Base-by-base conservation (phyloP, 2,329 filamentous ascomycete genomes). In the Mycocentrospora acerina region DNA sequence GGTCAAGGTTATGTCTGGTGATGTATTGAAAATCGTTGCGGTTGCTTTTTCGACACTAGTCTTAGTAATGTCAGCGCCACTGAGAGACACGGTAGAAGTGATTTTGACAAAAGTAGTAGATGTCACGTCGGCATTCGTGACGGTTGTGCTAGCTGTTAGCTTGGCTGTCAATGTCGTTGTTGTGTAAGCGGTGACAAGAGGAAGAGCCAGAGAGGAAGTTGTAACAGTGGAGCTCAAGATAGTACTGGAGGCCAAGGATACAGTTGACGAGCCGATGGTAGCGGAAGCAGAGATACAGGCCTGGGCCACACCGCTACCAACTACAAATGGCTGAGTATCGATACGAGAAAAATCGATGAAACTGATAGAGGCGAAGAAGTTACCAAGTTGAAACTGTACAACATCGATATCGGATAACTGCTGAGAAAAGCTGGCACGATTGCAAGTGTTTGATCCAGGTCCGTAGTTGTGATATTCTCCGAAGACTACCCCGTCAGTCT, bases 341-440 rank as follows among this genome's bases (percentile, higher is more conserved):
- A 72, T 53, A 25, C 62, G 59, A 2, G 64, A 64, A 37, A 71
- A 68, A 40, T 73, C 65, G 46, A 73, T 72, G 64, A 69, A 73
- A 6, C 61, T 58, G 2, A 62, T 71, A 2, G 57, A 56, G 2
- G 60, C 45, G 40, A 73, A 72, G 51, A 73, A 72, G 40, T 55
- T 67, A 6, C 58, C 51, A 24, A 73, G 49, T 51, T 72, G 59
- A 35, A 70, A 72, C 35, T 70, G 60, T 17, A 58, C 59, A 13
- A 66, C 68, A 26, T 63, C 53, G 8, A 40, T 34, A 40, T 66
- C 63, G 11, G 63, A 57, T 26, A 71, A 55, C 47, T 70, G 62
- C 15, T 63, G 53, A 2, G 66, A 66, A 35, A 71, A 71, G 10
- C 48, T 44, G 6, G 61, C 68, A 24, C 67, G 60, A 4, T 45